These are phyloP conservation scores for Neonectria magnoliae DNA, from an alignment of 2,329 filamentous ascomycete species.

Conservation along the genomic window DNA sequence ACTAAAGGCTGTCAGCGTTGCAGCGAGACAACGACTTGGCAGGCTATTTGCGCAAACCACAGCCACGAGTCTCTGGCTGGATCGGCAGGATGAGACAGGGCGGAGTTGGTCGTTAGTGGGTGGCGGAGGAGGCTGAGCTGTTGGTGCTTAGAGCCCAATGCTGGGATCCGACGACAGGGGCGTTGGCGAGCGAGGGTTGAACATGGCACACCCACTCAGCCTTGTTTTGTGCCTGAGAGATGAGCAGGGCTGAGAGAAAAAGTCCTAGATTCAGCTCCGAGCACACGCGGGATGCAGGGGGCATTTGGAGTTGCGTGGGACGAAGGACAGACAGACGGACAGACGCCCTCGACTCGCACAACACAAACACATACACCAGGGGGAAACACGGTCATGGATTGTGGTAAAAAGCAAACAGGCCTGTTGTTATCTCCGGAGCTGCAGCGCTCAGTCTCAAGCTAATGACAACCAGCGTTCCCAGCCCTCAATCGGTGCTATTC, in stretches of 20 bases:
- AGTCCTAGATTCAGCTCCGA: no score
- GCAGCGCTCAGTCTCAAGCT: background rate
- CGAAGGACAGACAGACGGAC: background rate
- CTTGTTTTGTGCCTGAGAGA: no score
- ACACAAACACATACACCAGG: no score
- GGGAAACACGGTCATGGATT: background rate
- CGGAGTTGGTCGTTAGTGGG: background rate
- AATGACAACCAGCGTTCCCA: background rate
- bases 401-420: background rate
- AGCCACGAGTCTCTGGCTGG: background rate
- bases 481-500: background rate
- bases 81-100: background rate
- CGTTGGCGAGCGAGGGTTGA: background rate
- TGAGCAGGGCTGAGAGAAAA: background rate
- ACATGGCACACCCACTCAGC: background rate
- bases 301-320: background rate
- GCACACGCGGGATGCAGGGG: no score
- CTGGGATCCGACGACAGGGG: background rate
- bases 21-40: background rate
- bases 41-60: background rate
- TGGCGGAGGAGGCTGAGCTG: background rate
- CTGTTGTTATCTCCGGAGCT: background rate
- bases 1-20: background rate
- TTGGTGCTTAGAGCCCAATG: background rate
- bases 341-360: background rate